Evolutionary conservation across 2,329 filamentous ascomycete genomes (phyloP).

Genomic region (Microsporum canis): DNA sequence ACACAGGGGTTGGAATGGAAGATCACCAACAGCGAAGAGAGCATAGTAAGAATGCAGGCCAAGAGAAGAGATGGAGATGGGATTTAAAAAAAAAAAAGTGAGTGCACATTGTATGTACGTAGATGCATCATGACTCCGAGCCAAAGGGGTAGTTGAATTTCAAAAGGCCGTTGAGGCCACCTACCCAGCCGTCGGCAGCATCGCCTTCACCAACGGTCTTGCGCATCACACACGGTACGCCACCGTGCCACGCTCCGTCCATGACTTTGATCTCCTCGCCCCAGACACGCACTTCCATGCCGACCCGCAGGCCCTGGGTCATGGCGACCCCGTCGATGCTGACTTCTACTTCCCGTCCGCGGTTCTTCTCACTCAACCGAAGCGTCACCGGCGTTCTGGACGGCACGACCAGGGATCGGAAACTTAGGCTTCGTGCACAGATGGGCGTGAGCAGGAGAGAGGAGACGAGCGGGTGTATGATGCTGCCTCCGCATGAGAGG

Average conservation of each 20-base stretch:
- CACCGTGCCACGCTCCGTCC: conserved; percentile 53
- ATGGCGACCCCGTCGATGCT: conserved; percentile 64
- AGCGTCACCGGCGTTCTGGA: conserved; percentile 50
- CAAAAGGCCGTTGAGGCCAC: conserved; percentile 78
- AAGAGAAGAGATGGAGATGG: neutral
- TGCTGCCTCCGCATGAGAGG: conserved; percentile 81
- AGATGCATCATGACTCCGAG: conserved; percentile 34
- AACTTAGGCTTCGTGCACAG: conserved; percentile 81
- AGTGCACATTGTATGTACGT: neutral
- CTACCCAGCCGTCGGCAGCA: conserved; percentile 88
- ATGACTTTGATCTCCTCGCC: conserved; percentile 60
- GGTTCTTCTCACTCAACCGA: conserved; percentile 67
- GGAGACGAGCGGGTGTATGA: conserved; percentile 85
- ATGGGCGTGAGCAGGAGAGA: conserved; percentile 87
- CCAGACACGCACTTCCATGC: conserved; percentile 77
- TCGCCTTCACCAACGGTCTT: conserved; percentile 39
- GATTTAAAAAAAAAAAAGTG: neutral
- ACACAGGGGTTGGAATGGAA: neutral
- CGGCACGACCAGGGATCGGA: conserved; percentile 83
- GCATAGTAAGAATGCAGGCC: neutral
- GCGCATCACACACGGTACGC: conserved; percentile 84
- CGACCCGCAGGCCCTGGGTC: conserved; percentile 55
- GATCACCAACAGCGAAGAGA: neutral
- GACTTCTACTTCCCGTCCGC: conserved; percentile 63
- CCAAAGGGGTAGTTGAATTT: conserved; percentile 99